Evolutionary conservation across 2,329 filamentous ascomycete species (phyloP).

Genomic region (Plenodomus lindquistii): DNA sequence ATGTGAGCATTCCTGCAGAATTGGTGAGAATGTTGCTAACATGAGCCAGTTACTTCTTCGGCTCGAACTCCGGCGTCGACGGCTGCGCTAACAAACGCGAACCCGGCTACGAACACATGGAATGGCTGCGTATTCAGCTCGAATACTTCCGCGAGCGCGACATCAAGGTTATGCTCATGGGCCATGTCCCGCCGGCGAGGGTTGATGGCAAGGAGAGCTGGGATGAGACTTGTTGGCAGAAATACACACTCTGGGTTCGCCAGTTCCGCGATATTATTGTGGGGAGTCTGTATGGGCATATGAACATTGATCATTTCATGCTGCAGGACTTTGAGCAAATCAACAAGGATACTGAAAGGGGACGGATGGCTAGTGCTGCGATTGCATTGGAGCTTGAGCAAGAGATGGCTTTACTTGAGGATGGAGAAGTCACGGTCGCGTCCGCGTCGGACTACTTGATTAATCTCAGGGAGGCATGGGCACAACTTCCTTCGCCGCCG

Average conservation of each 20-base stretch:
- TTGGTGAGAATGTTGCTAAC: background rate
- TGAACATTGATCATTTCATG: constrained; percentile 98
- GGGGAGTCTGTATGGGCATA: constrained; percentile 82
- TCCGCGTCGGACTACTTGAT: constrained; percentile 80
- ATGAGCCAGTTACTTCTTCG: constrained; percentile 75
- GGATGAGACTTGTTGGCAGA: constrained; percentile 99
- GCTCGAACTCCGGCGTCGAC: constrained; percentile 89
- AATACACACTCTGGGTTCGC: constrained; percentile 86
- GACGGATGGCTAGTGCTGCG: constrained; percentile 42
- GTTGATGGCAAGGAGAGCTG: constrained; percentile 83
- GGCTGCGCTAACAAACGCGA: constrained; percentile 79
- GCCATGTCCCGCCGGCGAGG: constrained; percentile 89
- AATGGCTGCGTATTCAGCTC: constrained; percentile 91
- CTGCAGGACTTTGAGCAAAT: constrained; percentile 83
- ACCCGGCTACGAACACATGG: constrained; percentile 91
- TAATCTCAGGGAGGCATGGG: constrained; percentile 78
- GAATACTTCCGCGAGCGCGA: constrained; percentile 78
- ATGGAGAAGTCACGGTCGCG: constrained; percentile 61
- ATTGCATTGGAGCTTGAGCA: constrained; percentile 26
- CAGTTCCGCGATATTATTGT: constrained; percentile 91
- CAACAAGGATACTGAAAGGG: constrained; percentile 58
- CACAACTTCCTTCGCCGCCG: constrained; percentile 64
- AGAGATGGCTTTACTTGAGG: constrained; percentile 31
- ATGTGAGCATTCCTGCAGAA: constrained; percentile 52
- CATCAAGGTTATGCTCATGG: constrained; percentile 93